Conservation (phyloP, 1,139 yeast genomes). For the Scheffersomyces parashehatae region DNA sequence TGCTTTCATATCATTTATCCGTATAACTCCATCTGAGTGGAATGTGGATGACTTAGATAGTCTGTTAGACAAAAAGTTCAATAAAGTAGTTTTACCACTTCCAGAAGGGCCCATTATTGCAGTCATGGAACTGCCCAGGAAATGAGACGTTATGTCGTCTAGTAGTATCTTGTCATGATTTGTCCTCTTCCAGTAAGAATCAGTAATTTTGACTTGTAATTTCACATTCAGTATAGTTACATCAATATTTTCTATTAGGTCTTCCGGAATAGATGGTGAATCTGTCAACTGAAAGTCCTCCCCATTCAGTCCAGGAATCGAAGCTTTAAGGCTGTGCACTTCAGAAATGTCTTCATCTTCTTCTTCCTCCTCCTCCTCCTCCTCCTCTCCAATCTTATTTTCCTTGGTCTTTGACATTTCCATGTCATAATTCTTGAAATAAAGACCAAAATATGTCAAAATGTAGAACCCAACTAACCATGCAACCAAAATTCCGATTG, state of each 20-base stretch:
- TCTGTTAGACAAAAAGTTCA: constrained; percentile 68
- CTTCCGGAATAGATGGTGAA: neutral
- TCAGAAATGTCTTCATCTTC: constrained; percentile 1
- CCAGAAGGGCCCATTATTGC: constrained; percentile 92
- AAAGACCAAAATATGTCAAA: constrained; percentile 14
- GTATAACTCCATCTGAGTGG: constrained; percentile 23
- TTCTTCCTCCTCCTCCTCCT: constrained; percentile 14
- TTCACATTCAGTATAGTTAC: neutral
- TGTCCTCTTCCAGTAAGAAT: neutral
- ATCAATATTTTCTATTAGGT: neutral
- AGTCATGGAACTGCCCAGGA: constrained; percentile 64
- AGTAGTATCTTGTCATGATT: constrained; percentile 31
- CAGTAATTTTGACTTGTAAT: neutral
- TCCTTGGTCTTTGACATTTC: constrained; percentile 19
- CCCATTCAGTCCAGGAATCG: neutral
- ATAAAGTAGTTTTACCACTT: constrained; percentile 76
- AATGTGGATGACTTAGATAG: constrained; percentile 45
- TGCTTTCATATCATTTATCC: constrained; percentile 31
- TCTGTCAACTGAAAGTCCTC: neutral
- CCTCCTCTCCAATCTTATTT: constrained; percentile 20
- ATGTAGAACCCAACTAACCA: constrained; percentile 21
- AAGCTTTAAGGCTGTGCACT: neutral
- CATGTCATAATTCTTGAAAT: constrained; percentile 18
- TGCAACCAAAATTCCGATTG: constrained; percentile 19
- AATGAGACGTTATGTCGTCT: constrained; percentile 53